Base-by-base conservation (phyloP, 108 stramenopile genomes). In the Cyclotella atomus region DNA sequence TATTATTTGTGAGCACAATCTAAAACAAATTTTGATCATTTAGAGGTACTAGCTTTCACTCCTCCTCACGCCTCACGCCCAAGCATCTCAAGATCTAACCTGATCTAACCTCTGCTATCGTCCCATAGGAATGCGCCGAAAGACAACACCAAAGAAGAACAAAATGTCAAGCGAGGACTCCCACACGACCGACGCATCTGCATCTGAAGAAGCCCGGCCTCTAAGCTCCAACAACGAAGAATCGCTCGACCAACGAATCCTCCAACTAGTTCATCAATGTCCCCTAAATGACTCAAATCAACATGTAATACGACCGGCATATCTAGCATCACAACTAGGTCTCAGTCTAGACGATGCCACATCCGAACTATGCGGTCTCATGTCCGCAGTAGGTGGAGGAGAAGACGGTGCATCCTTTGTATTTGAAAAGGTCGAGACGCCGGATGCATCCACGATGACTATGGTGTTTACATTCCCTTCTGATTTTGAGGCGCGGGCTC, bases 401-500 rank as follows among this genome's bases (percentile, higher is more conserved):
- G 49, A 70, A 17, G 71, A 85, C 50, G 92, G 92, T 21, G 87
- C 94, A 4, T 75, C 86, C 24, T 92, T 95, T 82, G 62, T 53
- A 17, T 95, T 95, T 71, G 90, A 90, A 52, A 66, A 65, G 10
- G 57, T 86, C 0, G 67, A 71, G 24, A 30, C 27, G 15, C 70
- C 65, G 12, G 56, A 64, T 8, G 21, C 53, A 20, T 24, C 29
- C 16, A 57, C 69, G 2, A 79, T 64, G 17, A 74, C 84, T 1
- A 95, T 95, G 94, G 91, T 85, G 14, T 95, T 95, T 60, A 76
- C 81, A 15, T 95, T 95, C 70, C 94, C 94, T 21, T 65, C 64
- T 16, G 90, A 92, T 75, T 95, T 95, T 73, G 86, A 84, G 61
- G 23, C 29, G 33, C 79, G 76, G 10, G 91, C 90, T 0, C 38